Evolutionary conservation across 2,329 filamentous ascomycete genomes (phyloP).

Genomic region (Chalaropsis ovoidea): DNA sequence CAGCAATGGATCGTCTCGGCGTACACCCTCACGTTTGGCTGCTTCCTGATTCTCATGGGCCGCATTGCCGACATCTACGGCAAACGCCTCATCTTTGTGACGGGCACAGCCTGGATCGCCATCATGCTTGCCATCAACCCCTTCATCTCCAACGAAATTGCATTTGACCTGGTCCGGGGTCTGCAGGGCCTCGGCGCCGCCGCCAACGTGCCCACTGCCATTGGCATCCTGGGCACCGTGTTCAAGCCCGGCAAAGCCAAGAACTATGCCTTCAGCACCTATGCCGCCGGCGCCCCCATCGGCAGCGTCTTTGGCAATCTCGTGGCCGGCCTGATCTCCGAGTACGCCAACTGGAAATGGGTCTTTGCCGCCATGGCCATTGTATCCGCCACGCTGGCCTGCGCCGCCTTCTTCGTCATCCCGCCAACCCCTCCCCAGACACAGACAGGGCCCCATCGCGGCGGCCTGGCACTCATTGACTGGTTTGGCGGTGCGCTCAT

Average conservation of each 20-base stretch:
- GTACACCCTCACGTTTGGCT: slow-evolving; percentile 56
- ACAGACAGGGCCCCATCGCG: background rate
- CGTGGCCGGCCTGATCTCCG: slow-evolving; percentile 51
- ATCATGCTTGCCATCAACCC: slow-evolving; percentile 49
- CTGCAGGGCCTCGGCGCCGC: slow-evolving; percentile 59
- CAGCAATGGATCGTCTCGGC: slow-evolving; percentile 59
- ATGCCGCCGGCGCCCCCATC: slow-evolving; percentile 54
- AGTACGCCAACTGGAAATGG: slow-evolving; percentile 56
- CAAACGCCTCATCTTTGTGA: slow-evolving; percentile 54
- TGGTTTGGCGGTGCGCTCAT: slow-evolving; percentile 57
- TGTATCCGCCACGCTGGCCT: slow-evolving; percentile 46
- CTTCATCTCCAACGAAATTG: slow-evolving; percentile 56
- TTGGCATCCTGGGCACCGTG: slow-evolving; percentile 58
- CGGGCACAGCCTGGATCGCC: slow-evolving; percentile 54
- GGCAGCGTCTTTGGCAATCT: slow-evolving; percentile 57
- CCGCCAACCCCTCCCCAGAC: slow-evolving; percentile 38
- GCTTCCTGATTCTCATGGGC: slow-evolving; percentile 58
- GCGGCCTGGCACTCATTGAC: slow-evolving; percentile 34
- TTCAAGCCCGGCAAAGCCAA: slow-evolving; percentile 59
- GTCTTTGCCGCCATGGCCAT: slow-evolving; percentile 57
- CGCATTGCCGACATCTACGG: slow-evolving; percentile 58
- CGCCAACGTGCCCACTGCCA: slow-evolving; percentile 59
- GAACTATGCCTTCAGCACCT: slow-evolving; percentile 59
- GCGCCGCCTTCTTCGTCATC: slow-evolving; percentile 50
- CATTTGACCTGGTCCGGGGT: slow-evolving; percentile 55